These are phyloP conservation scores for Hypoxylon subgilvum DNA, from an alignment of 495 filamentous ascomycete genomes.

Conservation along the genomic window DNA sequence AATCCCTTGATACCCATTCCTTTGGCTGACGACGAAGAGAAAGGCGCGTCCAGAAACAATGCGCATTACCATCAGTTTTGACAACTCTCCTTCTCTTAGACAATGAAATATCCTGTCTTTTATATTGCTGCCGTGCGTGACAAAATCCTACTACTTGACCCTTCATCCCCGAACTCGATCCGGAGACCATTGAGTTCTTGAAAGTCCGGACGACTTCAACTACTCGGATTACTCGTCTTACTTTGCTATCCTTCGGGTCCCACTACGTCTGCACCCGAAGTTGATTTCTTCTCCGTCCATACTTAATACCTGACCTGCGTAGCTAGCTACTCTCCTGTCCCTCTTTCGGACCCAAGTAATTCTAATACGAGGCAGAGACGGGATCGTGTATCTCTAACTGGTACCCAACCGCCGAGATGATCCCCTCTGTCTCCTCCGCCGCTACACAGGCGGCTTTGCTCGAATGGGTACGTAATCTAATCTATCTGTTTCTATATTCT, in stretches of 20 bases:
- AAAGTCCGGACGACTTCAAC: constrained; percentile 5
- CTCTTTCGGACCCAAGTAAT: no score
- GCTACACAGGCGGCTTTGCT: constrained; percentile 50
- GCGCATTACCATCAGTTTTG: constrained; percentile 11
- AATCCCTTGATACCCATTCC: constrained; percentile 15
- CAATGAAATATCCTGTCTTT: constrained; percentile 13
- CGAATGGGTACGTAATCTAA: constrained; percentile 48
- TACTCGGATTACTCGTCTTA: not conserved
- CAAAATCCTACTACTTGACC: constrained; percentile 14
- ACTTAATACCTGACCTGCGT: not conserved
- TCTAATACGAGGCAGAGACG: constrained; percentile 15
- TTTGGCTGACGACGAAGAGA: constrained; percentile 8
- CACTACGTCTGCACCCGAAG: not conserved
- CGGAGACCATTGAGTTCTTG: constrained; percentile 3
- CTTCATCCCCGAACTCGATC: not conserved
- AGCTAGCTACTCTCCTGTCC: constrained; percentile 26
- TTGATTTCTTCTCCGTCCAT: not conserved
- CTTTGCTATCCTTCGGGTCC: not conserved
- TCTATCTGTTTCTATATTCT: not conserved
- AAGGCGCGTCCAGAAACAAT: constrained; percentile 14
- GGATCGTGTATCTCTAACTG: constrained; percentile 5
- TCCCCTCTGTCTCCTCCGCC: constrained; percentile 33
- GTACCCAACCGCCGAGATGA: constrained; percentile 27
- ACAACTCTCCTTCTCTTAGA: constrained; percentile 24
- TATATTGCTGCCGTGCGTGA: constrained; percentile 12